A percentile compares a stretch with the other conserved stretches of the same genome.
Conservation (phyloP, 2,329 filamentous ascomycete species). For the Talaromyces sp. region DNA sequence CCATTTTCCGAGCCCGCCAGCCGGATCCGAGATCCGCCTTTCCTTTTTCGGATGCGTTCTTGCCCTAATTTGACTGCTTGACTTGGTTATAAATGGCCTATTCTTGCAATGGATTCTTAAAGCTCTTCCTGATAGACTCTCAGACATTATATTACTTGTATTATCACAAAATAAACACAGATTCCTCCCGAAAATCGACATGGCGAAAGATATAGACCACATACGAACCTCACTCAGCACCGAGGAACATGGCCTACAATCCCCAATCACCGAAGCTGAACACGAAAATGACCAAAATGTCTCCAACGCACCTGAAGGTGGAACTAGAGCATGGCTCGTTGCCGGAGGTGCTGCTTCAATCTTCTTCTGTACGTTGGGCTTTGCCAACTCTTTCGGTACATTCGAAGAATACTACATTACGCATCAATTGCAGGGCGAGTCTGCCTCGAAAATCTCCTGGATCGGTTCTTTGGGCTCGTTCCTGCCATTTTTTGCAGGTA, state of each 20-base stretch:
- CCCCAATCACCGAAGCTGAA: neutral
- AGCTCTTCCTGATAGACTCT: no score
- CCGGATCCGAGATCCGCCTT: slow-evolving; percentile 9
- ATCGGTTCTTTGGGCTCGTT: slow-evolving; percentile 46
- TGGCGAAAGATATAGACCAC: neutral
- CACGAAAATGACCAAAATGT: neutral
- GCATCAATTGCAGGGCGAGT: slow-evolving; percentile 30
- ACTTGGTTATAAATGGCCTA: neutral
- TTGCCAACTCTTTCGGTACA: slow-evolving; percentile 46
- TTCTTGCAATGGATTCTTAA: neutral
- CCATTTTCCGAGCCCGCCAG: slow-evolving; percentile 27
- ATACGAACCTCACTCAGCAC: neutral
- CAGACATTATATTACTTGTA: no score
- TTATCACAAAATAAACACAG: neutral
- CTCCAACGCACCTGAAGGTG: slow-evolving; percentile 29
- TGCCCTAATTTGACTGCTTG: slow-evolving; percentile 3
- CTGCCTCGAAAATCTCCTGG: slow-evolving; percentile 42
- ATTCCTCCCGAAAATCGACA: neutral
- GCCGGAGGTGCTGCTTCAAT: slow-evolving; percentile 24
- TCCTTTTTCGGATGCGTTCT: neutral
- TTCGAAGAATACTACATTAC: slow-evolving; percentile 46
- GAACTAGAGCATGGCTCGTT: slow-evolving; percentile 28
- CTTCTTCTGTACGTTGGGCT: slow-evolving; percentile 44
- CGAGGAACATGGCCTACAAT: neutral
- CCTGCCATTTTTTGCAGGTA: slow-evolving; percentile 42